phyloP scores from a whole-genome alignment of 371 early-diverging fungal species.

The Chytridium lagenaria region DNA sequence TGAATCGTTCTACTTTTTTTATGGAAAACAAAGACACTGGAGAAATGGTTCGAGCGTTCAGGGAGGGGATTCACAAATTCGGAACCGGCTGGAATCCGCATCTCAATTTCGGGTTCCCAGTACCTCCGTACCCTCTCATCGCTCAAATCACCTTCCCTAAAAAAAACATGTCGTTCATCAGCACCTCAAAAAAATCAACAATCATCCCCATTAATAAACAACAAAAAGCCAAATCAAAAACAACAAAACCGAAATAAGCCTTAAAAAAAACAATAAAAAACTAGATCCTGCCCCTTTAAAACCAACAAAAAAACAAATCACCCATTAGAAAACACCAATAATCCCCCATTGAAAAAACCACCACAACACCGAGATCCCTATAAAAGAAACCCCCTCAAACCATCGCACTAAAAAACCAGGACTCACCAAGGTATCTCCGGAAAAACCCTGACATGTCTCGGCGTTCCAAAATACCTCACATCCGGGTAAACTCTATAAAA shows the following conservation, averaged over 20 bases:
- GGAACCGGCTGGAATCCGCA: constrained; percentile 25
- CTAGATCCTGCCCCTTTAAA: background rate
- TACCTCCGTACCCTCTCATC: constrained; percentile 15
- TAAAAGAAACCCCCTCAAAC: too few species aligned
- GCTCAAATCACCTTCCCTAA: constrained; percentile 24
- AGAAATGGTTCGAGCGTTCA: constrained; percentile 33
- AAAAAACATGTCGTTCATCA: background rate
- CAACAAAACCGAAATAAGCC: too few species aligned
- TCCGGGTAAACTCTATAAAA: constrained; percentile 30
- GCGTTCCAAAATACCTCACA: constrained; percentile 28
- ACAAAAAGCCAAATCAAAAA: background rate
- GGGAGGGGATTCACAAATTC: constrained; percentile 33
- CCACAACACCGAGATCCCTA: too few species aligned
- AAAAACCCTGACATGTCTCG: constrained; percentile 4
- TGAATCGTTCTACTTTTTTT: constrained; percentile 13
- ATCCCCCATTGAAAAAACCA: background rate
- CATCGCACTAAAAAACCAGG: too few species aligned
- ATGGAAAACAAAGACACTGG: constrained; percentile 37
- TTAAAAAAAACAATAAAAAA: background rate
- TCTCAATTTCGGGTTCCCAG: constrained; percentile 31
- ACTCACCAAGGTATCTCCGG: constrained; percentile 24
- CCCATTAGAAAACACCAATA: background rate
- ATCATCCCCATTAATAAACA: background rate
- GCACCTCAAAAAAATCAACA: too few species aligned
- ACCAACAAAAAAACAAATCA: background rate